Evolutionary conservation across 805 yeast genomes (phyloP).

Genomic region (Ogataea chonburiensis): DNA sequence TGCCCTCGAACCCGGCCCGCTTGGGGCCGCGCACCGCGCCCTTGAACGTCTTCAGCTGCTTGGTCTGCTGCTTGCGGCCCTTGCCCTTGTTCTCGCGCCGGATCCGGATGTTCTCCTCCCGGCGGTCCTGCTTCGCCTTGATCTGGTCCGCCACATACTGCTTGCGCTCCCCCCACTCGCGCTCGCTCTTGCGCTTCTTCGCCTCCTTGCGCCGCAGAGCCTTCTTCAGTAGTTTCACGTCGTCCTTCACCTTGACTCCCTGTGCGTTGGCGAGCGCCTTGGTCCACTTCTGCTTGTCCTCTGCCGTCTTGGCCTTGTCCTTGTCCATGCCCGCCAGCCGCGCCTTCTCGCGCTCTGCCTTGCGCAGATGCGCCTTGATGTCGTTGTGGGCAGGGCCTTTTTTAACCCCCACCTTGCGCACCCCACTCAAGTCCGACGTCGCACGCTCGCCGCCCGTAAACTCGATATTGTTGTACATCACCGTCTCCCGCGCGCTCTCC

Average conservation of each 20-base stretch:
- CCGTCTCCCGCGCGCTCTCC: constrained; percentile 34
- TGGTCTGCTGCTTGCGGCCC: constrained; percentile 69
- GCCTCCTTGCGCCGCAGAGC: constrained; percentile 83
- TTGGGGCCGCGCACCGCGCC: constrained; percentile 49
- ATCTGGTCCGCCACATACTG: constrained; percentile 74
- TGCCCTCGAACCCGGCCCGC: constrained; percentile 89
- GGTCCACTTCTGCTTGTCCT: constrained; percentile 82
- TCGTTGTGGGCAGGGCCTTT: constrained; percentile 89
- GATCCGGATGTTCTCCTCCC: constrained; percentile 86
- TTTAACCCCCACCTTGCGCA: constrained; percentile 57
- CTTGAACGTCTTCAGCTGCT: constrained; percentile 62
- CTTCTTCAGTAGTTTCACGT: constrained; percentile 81
- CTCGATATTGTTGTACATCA: constrained; percentile 77
- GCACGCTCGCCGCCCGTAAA: constrained; percentile 80
- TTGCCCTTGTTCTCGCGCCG: constrained; percentile 85
- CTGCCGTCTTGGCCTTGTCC: constrained; percentile 57
- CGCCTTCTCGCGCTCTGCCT: constrained; percentile 70
- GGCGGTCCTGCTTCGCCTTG: constrained; percentile 74
- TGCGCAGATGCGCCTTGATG: constrained; percentile 73
- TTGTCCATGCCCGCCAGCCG: constrained; percentile 57
- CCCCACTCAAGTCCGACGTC: constrained; percentile 64
- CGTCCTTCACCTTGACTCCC: constrained; percentile 85
- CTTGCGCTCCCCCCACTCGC: constrained; percentile 91
- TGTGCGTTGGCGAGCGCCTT: constrained; percentile 81
- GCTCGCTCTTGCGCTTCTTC: constrained; percentile 78